A percentile compares a stretch with the other conserved stretches of the same genome.
These are phyloP conservation scores for Fonsecaea monophora DNA, from an alignment of 2,329 filamentous ascomycete species.

Conservation along the genomic window DNA sequence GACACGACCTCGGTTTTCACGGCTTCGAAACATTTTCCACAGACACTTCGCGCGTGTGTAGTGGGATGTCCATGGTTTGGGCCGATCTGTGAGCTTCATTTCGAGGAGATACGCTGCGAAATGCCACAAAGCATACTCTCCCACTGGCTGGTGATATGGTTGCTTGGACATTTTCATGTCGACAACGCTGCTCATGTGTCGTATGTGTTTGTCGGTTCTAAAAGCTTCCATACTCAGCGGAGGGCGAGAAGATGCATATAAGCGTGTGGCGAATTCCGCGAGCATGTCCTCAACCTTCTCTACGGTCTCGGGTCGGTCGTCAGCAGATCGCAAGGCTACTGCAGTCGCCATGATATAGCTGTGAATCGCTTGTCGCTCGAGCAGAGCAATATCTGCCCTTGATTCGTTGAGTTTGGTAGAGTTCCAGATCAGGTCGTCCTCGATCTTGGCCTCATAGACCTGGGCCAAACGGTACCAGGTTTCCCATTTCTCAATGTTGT, in stretches of 20 bases:
- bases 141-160: constrained; percentile 63
- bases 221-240: constrained; percentile 74
- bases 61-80: constrained; percentile 70
- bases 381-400: constrained; percentile 72
- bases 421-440: constrained; percentile 86
- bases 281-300: constrained; percentile 69
- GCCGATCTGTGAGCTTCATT: constrained; percentile 63
- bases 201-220: constrained; percentile 65
- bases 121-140: constrained; percentile 68
- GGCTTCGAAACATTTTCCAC: constrained; percentile 69
- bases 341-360: constrained; percentile 76
- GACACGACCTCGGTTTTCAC: constrained; percentile 48
- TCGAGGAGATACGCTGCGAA: constrained; percentile 68
- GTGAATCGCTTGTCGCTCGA: constrained; percentile 82
- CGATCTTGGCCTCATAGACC: constrained; percentile 84
- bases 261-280: constrained; percentile 70
- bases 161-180: constrained; percentile 62
- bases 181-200: constrained; percentile 64
- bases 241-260: constrained; percentile 72
- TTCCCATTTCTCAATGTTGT: constrained; percentile 82
- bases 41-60: constrained; percentile 75
- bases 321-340: constrained; percentile 63
- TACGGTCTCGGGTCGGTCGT: constrained; percentile 60
- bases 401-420: constrained; percentile 91
- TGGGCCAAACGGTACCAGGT: constrained; percentile 89